Percentiles rank a stretch among this genome's conserved stretches.
Evolutionary conservation across 2,329 filamentous ascomycete genomes (phyloP).

Genomic region (Metarhizium album): DNA sequence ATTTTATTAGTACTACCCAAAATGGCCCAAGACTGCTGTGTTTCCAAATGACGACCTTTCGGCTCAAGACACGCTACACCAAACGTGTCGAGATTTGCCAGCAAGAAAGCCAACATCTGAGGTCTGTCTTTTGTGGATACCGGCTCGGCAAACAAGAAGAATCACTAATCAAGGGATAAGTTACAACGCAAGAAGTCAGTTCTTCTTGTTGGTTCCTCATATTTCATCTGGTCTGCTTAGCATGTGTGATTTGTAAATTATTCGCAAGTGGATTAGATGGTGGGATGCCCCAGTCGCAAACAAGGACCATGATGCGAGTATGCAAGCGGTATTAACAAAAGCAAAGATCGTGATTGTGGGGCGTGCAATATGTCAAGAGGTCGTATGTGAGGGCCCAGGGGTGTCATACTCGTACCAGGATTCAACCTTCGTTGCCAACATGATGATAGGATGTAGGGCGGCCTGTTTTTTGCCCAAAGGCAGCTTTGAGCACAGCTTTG

Average conservation of each 20-base stretch:
- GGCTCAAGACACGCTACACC: neutral
- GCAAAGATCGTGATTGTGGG: neutral
- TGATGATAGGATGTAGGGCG: neutral
- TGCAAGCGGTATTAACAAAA: neutral
- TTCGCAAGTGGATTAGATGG: neutral
- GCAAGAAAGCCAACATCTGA: neutral
- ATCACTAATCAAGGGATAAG: neutral
- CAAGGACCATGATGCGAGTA: neutral
- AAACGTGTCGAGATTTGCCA: neutral
- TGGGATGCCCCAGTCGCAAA: neutral
- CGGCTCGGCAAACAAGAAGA: neutral
- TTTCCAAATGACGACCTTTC: neutral
- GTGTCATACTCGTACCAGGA: neutral
- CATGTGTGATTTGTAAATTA: neutral
- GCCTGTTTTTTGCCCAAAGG: neutral
- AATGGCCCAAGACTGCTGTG: neutral
- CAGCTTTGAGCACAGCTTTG: neutral
- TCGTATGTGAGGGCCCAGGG: neutral
- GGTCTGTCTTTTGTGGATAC: neutral
- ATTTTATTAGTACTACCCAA: too few relatives aligned
- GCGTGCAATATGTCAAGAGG: neutral
- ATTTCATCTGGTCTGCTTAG: neutral
- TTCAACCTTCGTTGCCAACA: neutral
- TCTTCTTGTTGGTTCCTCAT: neutral
- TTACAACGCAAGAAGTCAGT: neutral